Evolutionary conservation across 805 yeast genomes (phyloP).

Genomic region (Hanseniaspora lindneri): DNA sequence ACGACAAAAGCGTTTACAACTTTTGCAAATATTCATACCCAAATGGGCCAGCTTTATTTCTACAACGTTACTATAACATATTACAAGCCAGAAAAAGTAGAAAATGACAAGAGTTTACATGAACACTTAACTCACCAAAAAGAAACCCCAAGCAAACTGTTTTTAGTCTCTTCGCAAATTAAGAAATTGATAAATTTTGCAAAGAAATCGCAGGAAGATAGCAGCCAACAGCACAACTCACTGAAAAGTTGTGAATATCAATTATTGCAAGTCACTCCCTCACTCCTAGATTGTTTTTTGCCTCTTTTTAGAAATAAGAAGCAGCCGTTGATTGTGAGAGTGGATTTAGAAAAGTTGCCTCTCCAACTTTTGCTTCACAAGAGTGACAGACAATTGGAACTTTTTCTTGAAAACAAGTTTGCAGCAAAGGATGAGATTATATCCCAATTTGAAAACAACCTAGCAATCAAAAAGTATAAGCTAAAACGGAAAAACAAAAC

Average conservation of each 20-base stretch:
- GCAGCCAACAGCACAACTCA: no score
- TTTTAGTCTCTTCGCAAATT: no score
- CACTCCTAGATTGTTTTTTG: constrained; percentile 24
- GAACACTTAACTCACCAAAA: not conserved
- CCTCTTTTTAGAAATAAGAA: constrained; percentile 15
- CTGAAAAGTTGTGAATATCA: constrained; percentile 20
- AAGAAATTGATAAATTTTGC: no score
- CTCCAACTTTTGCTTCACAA: constrained; percentile 38
- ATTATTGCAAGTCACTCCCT: constrained; percentile 27
- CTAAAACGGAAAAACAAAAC: constrained; percentile 16
- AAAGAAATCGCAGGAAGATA: no score
- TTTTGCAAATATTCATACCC: no score
- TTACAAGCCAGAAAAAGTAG: constrained; percentile 26
- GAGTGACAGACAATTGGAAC: constrained; percentile 47
- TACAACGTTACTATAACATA: constrained; percentile 32
- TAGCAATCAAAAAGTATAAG: constrained; percentile 18
- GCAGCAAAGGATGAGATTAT: constrained; percentile 48
- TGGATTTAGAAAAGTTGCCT: constrained; percentile 38
- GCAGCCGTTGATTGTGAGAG: constrained; percentile 31
- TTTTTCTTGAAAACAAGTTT: constrained; percentile 72
- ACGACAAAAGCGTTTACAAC: no score
- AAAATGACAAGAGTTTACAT: constrained; percentile 18
- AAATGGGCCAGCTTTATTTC: constrained; percentile 27
- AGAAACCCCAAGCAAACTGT: not conserved
- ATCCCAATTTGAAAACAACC: constrained; percentile 30